Evolutionary conservation across 2,329 filamentous ascomycete genomes (phyloP), one percentile per base, ranked within the genome.

Genomic region (Lachnellula hyalina): DNA sequence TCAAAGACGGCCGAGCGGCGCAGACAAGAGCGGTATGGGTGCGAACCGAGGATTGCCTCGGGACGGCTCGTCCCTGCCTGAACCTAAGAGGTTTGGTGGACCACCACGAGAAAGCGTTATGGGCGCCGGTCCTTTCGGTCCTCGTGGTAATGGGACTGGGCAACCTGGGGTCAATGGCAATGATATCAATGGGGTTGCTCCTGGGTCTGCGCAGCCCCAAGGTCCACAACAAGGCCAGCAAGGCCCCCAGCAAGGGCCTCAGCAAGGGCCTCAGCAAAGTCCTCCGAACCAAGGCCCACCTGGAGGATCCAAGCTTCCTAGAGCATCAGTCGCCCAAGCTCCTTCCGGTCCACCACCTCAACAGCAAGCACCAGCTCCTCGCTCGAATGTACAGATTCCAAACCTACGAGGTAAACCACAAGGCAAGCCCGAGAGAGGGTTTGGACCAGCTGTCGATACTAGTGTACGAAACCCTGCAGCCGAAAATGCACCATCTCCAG

Each of bases 341-440:
- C 79, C 84, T 4, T 75, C 78, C 44, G 84, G 85, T 12, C 84
- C 84, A 40, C 84, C 85, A 49, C 84, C 84, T 23, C 78, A 82
- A 51, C 81, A 83, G 45, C 84, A 86, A 70, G 77, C 81, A 48
- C 83, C 84, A 38, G 77, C 78, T 49, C 78, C 82, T 44, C 59
- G 66, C 50, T 46, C 53, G 2, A 66, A 65, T 53, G 56, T 54
- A 8, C 57, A 60, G 6, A 51, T 49, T 4, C 49, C 44, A 11
- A 63, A 57, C 53, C 57, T 54, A 23, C 61, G 65, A 36, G 58
- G 60, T 4, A 68, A 66, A 54, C 57, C 61, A 44, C 64, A 60
- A 47, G 51, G 49, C 12, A 66, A 62, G 35, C 58, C 61, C 23
- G 70, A 70, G 21, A 59, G 60, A 17, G 61, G 60, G 1, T 66